These are phyloP conservation scores for Aspergillus terreus DNA, from an alignment of 2,329 filamentous ascomycete species.

Conservation along the genomic window DNA sequence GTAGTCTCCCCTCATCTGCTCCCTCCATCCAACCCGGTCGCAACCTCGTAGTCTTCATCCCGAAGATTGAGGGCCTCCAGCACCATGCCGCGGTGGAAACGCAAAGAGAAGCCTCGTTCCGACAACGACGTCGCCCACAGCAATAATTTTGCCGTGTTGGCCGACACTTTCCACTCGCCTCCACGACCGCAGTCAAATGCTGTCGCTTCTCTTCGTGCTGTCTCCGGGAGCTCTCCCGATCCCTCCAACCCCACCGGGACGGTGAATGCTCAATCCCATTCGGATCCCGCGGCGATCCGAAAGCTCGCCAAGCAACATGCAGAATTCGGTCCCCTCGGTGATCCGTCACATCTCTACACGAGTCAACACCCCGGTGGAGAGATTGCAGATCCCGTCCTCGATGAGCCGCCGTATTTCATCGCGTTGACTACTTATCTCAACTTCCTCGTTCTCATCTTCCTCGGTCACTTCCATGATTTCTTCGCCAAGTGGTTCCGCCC, in stretches of 20 bases:
- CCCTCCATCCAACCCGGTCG: neutral
- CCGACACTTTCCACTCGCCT: constrained; percentile 5
- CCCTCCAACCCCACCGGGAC: constrained; percentile 1
- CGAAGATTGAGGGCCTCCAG: neutral
- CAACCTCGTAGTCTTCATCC: neutral
- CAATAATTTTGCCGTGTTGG: constrained; percentile 1
- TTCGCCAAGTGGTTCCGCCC: constrained; percentile 87
- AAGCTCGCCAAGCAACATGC: constrained; percentile 71
- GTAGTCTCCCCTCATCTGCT: neutral
- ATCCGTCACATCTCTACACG: constrained; percentile 74
- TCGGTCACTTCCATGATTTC: constrained; percentile 90
- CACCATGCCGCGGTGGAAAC: constrained; percentile 22
- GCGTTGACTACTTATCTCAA: constrained; percentile 94
- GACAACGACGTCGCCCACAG: constrained; percentile 9
- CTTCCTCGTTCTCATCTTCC: constrained; percentile 87
- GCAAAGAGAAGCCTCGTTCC: constrained; percentile 12
- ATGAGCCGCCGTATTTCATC: constrained; percentile 91
- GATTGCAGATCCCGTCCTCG: constrained; percentile 75
- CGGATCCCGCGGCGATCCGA: constrained; percentile 62
- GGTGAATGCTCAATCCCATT: neutral
- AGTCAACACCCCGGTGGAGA: constrained; percentile 76
- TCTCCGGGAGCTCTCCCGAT: constrained; percentile 12
- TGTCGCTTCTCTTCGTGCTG: constrained; percentile 14
- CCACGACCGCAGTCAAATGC: constrained; percentile 6
- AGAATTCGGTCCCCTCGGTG: constrained; percentile 79